Conservation (phyloP, 257 asterid species). For the Marsdenia floribunda region DNA sequence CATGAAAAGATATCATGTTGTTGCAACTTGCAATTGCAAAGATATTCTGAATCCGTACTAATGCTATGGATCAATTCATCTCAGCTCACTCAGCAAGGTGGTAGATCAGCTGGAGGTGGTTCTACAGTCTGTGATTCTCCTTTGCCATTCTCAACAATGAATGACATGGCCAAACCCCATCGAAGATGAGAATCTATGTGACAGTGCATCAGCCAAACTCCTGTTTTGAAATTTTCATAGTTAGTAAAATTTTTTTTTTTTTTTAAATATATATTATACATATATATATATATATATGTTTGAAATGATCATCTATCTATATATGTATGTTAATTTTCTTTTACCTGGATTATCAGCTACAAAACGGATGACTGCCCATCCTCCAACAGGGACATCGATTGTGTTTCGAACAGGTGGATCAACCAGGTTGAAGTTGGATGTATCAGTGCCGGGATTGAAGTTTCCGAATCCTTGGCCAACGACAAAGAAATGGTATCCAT, state of each 20-base stretch:
- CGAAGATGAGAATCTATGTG: conserved; percentile 65
- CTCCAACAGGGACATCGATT: conserved; percentile 58
- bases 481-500: conserved; percentile 61
- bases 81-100: conserved; percentile 35
- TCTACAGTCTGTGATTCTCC: conserved; percentile 43
- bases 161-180: conserved; percentile 61
- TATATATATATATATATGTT: background rate
- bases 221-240: conserved; percentile 16
- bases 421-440: conserved; percentile 43
- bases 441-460: conserved; percentile 42
- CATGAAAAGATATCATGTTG: background rate
- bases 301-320: background rate
- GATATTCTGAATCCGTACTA: background rate
- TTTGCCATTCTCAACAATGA: conserved; percentile 58
- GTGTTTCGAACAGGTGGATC: conserved; percentile 62
- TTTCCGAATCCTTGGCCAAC: conserved; percentile 68
- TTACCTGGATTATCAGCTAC: conserved; percentile 64
- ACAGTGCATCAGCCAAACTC: conserved; percentile 77
- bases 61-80: background rate
- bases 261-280: no score
- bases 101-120: conserved; percentile 79
- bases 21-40: background rate
- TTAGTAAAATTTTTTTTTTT: no score
- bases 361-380: conserved; percentile 62
- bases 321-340: background rate